Evolutionary conservation across 495 filamentous ascomycete genomes (phyloP), one percentile per base, ranked within the genome.

Genomic region (Xylona heveae): DNA sequence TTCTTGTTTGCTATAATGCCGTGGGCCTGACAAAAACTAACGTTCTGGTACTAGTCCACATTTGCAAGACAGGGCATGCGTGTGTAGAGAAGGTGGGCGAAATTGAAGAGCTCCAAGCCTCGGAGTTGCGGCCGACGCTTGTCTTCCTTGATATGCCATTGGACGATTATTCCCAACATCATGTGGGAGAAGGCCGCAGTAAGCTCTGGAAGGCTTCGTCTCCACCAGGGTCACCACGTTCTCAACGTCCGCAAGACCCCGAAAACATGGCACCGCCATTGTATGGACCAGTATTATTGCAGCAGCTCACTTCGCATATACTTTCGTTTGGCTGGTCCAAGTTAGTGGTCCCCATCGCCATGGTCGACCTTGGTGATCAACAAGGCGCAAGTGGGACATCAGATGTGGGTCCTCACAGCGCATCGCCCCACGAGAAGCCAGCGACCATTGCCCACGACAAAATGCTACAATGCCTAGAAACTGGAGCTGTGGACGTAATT

Each of bases 401-500:
- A 13, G 21, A 19, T 18, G 12, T 27, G 19, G 6, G 18, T 27
- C 2, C 19, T 23, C 8, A 19, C 20, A 30, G n/a, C n/a, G n/a
- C n/a, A n/a, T n/a, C n/a, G n/a, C n/a, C n/a, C n/a, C n/a, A 30
- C 13, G 13, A 30, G 18, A 19, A 31, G 9, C 31, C n/a, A 33
- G 20, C 9, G 20, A 1, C 14, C 16, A 5, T 22, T 34, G 14
- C 23, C 31, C 14, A 21, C 28, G 36, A 15, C 36, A 31, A 21
- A 24, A 53, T 66, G 26, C 61, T 74, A 34, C 65, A 59, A 40
- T 88, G 76, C 50, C 52, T 95, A 8, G 81, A 93, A 45, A 68
- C 68, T 15, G 85, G 85, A 28, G 85, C 85, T 7, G 57, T 76
- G 13, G 85, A 93, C 56, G 78, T 93, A 36, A 53, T 93, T 35